These are phyloP conservation scores for Hypoxylon sp. DNA, from an alignment of 2,329 filamentous ascomycete genomes.

Conservation along the genomic window DNA sequence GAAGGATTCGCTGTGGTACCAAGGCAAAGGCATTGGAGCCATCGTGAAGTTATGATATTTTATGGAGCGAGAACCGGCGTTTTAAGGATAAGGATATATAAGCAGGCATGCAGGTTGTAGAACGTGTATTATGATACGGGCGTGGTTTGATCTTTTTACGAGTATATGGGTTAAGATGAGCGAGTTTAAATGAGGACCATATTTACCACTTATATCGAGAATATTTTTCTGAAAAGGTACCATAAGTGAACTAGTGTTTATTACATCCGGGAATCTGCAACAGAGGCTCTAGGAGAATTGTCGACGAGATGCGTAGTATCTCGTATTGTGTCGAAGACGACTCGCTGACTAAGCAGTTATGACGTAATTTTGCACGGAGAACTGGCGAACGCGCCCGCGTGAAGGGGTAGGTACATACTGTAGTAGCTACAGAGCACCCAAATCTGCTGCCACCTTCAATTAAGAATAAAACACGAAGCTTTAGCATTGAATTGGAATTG, in stretches of 20 bases:
- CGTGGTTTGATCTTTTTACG: constrained; percentile 18
- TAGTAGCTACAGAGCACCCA: not conserved
- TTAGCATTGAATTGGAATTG: not conserved
- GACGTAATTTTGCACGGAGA: constrained; percentile 28
- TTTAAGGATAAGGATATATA: constrained; percentile 12
- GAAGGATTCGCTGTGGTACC: constrained; percentile 78
- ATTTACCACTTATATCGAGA: constrained; percentile 3
- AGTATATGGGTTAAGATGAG: constrained; percentile 9
- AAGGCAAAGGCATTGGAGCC: constrained; percentile 77
- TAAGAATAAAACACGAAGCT: not conserved
- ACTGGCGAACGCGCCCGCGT: not conserved
- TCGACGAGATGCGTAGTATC: too few relatives aligned
- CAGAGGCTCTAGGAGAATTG: too few relatives aligned
- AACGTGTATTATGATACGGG: constrained; percentile 15
- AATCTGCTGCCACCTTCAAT: not conserved
- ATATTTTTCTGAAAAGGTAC: not conserved
- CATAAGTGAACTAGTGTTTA: too few relatives aligned
- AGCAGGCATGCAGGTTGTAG: constrained; percentile 4
- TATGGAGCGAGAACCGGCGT: constrained; percentile 20
- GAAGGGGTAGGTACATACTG: not conserved
- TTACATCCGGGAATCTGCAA: too few relatives aligned
- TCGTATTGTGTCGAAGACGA: too few relatives aligned
- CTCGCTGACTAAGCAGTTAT: constrained; percentile 22
- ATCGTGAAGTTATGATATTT: constrained; percentile 63
- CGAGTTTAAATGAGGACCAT: constrained; percentile 6